Conservation (phyloP, 352 stramenopile species). For the Phytopythium oedochilum region DNA sequence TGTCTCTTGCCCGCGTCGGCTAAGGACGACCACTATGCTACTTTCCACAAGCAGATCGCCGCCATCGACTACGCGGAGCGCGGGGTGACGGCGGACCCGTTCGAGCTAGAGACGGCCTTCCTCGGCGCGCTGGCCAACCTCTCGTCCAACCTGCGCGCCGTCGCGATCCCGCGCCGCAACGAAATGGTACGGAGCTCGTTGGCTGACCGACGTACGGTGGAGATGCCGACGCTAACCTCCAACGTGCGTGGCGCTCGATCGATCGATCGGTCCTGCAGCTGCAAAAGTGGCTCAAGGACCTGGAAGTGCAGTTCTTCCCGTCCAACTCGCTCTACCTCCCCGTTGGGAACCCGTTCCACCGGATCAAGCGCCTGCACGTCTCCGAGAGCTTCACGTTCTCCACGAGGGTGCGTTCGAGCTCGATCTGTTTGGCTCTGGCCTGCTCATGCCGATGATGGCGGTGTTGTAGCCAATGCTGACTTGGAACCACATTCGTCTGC, state of each 20-base stretch:
- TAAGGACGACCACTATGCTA: slow-evolving; percentile 68
- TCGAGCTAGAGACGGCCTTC: slow-evolving; percentile 66
- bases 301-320: slow-evolving; percentile 63
- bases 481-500: background rate
- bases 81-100: slow-evolving; percentile 39
- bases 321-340: slow-evolving; percentile 79
- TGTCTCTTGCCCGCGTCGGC: slow-evolving; percentile 32
- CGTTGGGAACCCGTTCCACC: slow-evolving; percentile 71
- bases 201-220: too few species aligned
- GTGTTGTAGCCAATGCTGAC: background rate
- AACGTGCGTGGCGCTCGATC: too few species aligned
- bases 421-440: background rate
- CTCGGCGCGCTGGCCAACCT: slow-evolving; percentile 64
- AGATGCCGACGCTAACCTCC: too few species aligned
- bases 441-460: background rate
- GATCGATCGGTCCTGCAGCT: slow-evolving; percentile 45
- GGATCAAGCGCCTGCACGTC: slow-evolving; percentile 73
- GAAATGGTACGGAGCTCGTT: too few species aligned
- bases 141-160: slow-evolving; percentile 65
- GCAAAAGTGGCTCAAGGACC: slow-evolving; percentile 56
- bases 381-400: slow-evolving; percentile 83
- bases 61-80: slow-evolving; percentile 38
- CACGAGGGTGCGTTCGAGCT: slow-evolving; percentile 30
- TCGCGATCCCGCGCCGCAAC: slow-evolving; percentile 51
- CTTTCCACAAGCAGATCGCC: slow-evolving; percentile 36